Evolutionary conservation across 768 basidiomycete species (phyloP), one percentile per base, ranked within the genome.

Genomic region (Tulasnella sp.): DNA sequence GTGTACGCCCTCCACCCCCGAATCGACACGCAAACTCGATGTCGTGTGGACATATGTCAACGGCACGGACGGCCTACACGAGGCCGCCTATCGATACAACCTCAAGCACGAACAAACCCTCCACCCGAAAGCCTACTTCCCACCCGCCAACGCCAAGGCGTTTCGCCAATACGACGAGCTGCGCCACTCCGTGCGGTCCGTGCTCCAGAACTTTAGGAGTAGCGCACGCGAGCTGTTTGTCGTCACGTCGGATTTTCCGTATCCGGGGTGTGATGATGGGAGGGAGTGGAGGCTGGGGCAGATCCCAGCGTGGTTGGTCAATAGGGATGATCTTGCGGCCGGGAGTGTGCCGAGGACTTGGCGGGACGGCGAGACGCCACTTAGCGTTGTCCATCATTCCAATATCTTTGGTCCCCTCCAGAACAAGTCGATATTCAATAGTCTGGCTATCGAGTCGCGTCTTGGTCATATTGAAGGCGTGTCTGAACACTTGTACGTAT

Each of bases 151-250:
- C 23, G 23, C 29, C 14, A 25, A 25, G 3, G n/a, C 50, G n/a
- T 34, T 52, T 6, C 4, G 65, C 4, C 63, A 65, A 3, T 63
- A 63, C 59, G 65, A 63, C 42, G 67, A 67, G 40, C 56, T 67
- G 0, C 61, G 62, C 15, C 64, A 59, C 56, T 66, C 65, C 1
- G 52, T 67, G 2, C 64, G 67, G 11, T 64, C 64, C 14, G 62
- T 59, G 17, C 12, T 63, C 2, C 14, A 46, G 0, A 45, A 62
- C 8, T 49, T 65, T 36, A 19, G 45, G 7, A 2, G 21, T 9
- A 39, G 32, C 31, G 36, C 55, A 12, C 21, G 57, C 3, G 59
- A 57, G 1, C 19, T 66, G 15, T 61, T 62, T 42, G 41, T 66
- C 46, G 52, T 66, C 35, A 60, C 61, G 7, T 55, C 58, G 27